Evolutionary conservation across 2,329 filamentous ascomycete genomes (phyloP).

Genomic region (Ambrosiella beaveri): DNA sequence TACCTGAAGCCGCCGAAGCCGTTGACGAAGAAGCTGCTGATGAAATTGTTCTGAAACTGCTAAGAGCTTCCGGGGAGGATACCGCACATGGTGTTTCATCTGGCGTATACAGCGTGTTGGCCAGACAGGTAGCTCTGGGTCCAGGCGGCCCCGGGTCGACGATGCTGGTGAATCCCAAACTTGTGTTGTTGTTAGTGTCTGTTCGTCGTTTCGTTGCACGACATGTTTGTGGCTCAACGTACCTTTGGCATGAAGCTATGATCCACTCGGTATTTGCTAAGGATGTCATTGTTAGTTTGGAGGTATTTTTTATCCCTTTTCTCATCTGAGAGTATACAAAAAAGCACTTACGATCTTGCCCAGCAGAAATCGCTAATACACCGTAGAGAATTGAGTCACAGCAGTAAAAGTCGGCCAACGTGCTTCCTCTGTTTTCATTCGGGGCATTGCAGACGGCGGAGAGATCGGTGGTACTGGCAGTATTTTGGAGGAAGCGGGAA

Average conservation of each 20-base stretch:
- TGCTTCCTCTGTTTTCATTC: not conserved
- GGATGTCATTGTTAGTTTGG: not conserved
- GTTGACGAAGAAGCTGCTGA: not conserved
- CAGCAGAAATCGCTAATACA: constrained; percentile 8
- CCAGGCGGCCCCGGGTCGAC: constrained; percentile 6
- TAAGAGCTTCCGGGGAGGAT: not conserved
- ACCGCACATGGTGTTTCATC: constrained; percentile 1
- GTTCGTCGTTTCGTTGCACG: not conserved
- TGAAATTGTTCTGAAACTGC: not conserved
- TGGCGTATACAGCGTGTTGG: constrained; percentile 8
- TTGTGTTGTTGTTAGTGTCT: not conserved
- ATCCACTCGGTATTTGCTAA: constrained; percentile 13
- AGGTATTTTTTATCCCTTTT: not conserved
- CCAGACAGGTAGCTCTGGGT: constrained; percentile 1
- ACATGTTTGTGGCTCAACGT: not conserved
- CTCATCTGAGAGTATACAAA: not conserved
- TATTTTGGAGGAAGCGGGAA: constrained; percentile 8
- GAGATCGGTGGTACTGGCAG: constrained; percentile 6
- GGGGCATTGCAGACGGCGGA: constrained; percentile 6
- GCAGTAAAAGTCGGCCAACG: constrained; percentile 12
- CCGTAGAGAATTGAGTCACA: constrained; percentile 13
- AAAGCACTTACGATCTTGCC: constrained; percentile 13
- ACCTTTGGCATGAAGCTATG: constrained; percentile 12
- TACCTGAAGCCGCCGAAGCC: not conserved
- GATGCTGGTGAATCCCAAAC: constrained; percentile 12